phyloP scores from a whole-genome alignment of 2,329 filamentous ascomycete genomes.

The Stachybotrys elegans region DNA sequence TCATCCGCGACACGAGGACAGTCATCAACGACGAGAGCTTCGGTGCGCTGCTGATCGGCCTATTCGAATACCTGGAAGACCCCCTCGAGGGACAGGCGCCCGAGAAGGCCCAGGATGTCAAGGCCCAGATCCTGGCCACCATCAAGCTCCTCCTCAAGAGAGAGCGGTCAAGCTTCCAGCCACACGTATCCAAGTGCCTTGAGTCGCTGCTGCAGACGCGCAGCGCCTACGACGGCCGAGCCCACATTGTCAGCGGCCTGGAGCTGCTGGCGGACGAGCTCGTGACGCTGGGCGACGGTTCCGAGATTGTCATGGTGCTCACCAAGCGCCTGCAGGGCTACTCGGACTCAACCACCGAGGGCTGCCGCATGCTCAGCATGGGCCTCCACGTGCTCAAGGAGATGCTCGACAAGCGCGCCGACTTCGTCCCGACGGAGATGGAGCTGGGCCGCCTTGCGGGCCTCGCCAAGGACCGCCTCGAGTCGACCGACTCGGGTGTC shows the following conservation, averaged over 20 bases:
- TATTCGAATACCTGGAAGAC: slow-evolving; percentile 68
- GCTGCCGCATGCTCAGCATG: slow-evolving; percentile 53
- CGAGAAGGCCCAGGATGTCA: slow-evolving; percentile 66
- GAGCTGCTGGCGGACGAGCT: slow-evolving; percentile 71
- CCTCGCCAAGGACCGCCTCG: slow-evolving; percentile 52
- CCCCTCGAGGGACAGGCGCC: slow-evolving; percentile 48
- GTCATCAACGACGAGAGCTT: slow-evolving; percentile 64
- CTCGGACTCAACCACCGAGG: slow-evolving; percentile 37
- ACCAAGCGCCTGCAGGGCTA: slow-evolving; percentile 38
- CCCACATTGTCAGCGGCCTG: slow-evolving; percentile 69
- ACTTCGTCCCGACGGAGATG: slow-evolving; percentile 43
- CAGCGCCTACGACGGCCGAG: slow-evolving; percentile 60
- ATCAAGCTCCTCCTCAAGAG: slow-evolving; percentile 68
- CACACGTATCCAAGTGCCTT: slow-evolving; percentile 63
- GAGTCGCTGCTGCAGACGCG: slow-evolving; percentile 63
- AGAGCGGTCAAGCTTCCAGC: slow-evolving; percentile 59
- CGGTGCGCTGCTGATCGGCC: slow-evolving; percentile 58
- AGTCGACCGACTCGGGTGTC: slow-evolving; percentile 56
- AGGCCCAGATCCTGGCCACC: slow-evolving; percentile 68
- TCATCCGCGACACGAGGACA: slow-evolving; percentile 62
- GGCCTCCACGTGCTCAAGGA: slow-evolving; percentile 59
- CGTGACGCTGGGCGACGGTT: slow-evolving; percentile 57
- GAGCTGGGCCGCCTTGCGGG: slow-evolving; percentile 48
- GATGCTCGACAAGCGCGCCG: slow-evolving; percentile 45
- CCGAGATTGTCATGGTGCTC: slow-evolving; percentile 54